phyloP scores from a whole-genome alignment of 345 rosid genomes.

The Psidium friedrichsthalianum region DNA sequence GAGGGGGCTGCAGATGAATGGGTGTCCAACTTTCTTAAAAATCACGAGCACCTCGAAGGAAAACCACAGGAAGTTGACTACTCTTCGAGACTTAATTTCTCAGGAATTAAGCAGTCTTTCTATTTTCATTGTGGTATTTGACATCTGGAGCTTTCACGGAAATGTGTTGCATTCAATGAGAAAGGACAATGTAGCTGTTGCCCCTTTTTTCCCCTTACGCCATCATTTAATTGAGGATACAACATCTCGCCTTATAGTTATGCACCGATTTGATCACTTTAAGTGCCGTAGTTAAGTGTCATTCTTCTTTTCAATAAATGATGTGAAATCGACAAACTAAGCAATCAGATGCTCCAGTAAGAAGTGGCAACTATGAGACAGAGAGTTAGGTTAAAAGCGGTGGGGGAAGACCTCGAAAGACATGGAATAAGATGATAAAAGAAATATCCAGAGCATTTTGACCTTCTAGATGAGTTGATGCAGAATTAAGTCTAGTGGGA shows the following conservation, averaged over 20 bases:
- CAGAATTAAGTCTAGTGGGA: background rate
- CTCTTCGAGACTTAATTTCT: background rate
- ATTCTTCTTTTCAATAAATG: background rate
- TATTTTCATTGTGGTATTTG: background rate
- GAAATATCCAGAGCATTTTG: background rate
- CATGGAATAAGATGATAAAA: background rate
- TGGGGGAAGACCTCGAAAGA: background rate
- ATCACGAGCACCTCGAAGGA: background rate
- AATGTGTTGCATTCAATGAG: background rate
- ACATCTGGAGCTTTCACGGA: background rate
- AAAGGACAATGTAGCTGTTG: background rate
- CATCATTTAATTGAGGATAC: background rate
- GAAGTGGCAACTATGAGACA: background rate
- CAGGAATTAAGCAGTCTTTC: background rate
- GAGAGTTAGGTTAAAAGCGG: background rate
- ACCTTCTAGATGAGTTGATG: background rate
- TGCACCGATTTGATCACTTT: background rate
- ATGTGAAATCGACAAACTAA: background rate
- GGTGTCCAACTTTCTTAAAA: background rate
- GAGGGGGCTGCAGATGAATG: background rate
- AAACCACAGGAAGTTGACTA: background rate
- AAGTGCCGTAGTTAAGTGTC: background rate
- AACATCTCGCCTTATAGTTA: background rate
- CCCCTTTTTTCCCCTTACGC: background rate
- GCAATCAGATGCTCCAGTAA: background rate